Base-by-base conservation (phyloP, 257 asterid genomes). In the Solanum sejunctum region DNA sequence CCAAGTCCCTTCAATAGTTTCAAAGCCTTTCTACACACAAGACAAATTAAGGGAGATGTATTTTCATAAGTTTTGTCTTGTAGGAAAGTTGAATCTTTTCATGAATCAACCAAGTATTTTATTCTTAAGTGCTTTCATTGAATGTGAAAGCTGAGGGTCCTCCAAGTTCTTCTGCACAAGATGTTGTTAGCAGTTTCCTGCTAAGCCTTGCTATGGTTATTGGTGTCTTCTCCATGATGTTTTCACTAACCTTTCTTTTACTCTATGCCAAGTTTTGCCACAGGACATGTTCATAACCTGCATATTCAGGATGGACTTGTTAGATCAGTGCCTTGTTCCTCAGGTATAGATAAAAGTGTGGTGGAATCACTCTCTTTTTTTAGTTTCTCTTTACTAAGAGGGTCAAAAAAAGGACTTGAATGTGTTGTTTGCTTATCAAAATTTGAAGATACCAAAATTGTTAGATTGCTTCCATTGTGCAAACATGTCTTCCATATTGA, bases 171-270 rank as follows among this genome's bases (percentile, higher is more conserved):
- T 69, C 77, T 69, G 41, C 93, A 49, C 80, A 69, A 60, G 93
- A 89, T 67, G 87, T 85, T 3, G 70, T 85, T 86, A 84, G 82
- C 70, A 92, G 84, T 45, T 93, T 94, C 60, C 93, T 91, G 81
- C 98, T 98, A 3, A 94, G 97, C 39, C 84, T 94, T 6, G 93
- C 93, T 4, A 95, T 96, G 15, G 97, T 96, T 3, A 90, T 93
- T 17, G 96, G 93, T 43, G 89, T 93, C 86, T 91, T 96, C 2
- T 83, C 93, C 1, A 84, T 93, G 82, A 91, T 93, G 93, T 91
- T 96, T 69, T 85, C 93, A 15, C 67, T 93, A 47, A 93, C 98
- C 58, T 91, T 94, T 85, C 13, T 93, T 84, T 94, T 96, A 43
- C 91, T 96, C 18, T 94, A 93, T 86, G 98, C 98, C n/a, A 96